Conservation (phyloP, 2,329 filamentous ascomycete species). For the Scedosporium aurantiacum region DNA sequence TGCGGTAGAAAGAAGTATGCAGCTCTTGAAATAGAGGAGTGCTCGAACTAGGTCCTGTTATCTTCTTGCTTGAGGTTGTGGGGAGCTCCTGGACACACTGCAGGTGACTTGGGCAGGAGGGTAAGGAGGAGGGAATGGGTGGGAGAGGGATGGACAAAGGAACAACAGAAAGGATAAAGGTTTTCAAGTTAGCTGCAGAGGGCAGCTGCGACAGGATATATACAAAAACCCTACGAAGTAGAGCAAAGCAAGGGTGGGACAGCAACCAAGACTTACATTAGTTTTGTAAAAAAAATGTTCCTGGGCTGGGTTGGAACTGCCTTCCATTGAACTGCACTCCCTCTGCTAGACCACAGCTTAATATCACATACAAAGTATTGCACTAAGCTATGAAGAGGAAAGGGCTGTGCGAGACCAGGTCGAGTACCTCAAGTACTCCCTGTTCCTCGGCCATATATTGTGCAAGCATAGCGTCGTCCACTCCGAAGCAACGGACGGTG, state of each 20-base stretch:
- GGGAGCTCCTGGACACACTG: neutral
- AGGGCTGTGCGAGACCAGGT: neutral
- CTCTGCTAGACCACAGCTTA: neutral
- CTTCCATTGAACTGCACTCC: too few relatives aligned
- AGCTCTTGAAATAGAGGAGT: neutral
- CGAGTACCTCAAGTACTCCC: neutral
- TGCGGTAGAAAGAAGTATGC: neutral
- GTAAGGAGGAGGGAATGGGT: neutral
- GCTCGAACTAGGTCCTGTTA: neutral
- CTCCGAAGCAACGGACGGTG: neutral
- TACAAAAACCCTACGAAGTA: neutral
- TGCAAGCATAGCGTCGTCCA: neutral
- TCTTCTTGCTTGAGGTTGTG: neutral
- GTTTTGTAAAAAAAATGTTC: neutral
- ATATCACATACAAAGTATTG: neutral
- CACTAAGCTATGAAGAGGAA: neutral
- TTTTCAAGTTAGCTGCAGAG: slow-evolving; percentile 5
- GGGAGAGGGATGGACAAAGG: neutral
- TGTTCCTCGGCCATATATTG: neutral
- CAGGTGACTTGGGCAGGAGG: neutral
- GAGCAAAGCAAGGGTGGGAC: too few relatives aligned
- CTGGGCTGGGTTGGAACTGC: neutral
- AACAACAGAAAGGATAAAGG: slow-evolving; percentile 2
- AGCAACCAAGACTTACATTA: neutral
- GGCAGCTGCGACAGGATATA: neutral